These are phyloP conservation scores for Gymnopilus dilepis DNA, from an alignment of 768 basidiomycete genomes.

Conservation along the genomic window DNA sequence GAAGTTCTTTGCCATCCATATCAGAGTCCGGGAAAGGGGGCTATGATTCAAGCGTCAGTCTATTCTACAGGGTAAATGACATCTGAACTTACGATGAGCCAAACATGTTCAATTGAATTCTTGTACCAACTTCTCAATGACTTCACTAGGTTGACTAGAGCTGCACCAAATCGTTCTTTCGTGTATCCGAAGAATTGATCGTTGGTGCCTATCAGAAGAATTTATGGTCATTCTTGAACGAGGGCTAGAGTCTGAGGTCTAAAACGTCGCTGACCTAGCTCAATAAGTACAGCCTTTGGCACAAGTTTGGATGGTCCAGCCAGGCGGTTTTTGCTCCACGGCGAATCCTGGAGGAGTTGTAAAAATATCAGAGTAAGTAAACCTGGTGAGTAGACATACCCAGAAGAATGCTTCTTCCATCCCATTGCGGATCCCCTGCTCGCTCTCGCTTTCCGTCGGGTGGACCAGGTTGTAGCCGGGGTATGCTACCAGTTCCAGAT, in stretches of 20 bases:
- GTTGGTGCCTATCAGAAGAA: conserved; percentile 10
- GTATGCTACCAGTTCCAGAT: conserved; percentile 7
- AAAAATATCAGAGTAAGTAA: neutral
- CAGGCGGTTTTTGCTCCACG: conserved; percentile 7
- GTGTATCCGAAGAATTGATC: conserved; percentile 17
- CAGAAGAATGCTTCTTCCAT: conserved; percentile 12
- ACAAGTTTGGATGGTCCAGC: neutral
- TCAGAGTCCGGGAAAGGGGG: conserved; percentile 19
- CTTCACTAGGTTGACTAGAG: neutral
- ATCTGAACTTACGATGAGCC: conserved; percentile 15
- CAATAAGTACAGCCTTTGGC: conserved; percentile 12
- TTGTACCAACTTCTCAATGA: conserved; percentile 3
- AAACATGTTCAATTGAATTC: conserved; percentile 8
- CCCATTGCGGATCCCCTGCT: conserved; percentile 3
- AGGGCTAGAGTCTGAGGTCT: neutral
- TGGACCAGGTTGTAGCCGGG: conserved; percentile 8
- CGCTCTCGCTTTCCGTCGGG: conserved; percentile 6
- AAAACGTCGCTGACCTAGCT: conserved; percentile 8
- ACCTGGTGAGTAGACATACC: neutral
- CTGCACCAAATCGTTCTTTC: conserved; percentile 5
- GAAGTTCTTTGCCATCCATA: conserved; percentile 6
- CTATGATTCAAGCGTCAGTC: neutral
- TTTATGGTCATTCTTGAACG: neutral
- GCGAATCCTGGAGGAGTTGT: conserved; percentile 4
- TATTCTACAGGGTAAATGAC: neutral